These are phyloP conservation scores for Juglanconis sp. DNA, from an alignment of 2,329 filamentous ascomycete genomes.

Conservation along the genomic window DNA sequence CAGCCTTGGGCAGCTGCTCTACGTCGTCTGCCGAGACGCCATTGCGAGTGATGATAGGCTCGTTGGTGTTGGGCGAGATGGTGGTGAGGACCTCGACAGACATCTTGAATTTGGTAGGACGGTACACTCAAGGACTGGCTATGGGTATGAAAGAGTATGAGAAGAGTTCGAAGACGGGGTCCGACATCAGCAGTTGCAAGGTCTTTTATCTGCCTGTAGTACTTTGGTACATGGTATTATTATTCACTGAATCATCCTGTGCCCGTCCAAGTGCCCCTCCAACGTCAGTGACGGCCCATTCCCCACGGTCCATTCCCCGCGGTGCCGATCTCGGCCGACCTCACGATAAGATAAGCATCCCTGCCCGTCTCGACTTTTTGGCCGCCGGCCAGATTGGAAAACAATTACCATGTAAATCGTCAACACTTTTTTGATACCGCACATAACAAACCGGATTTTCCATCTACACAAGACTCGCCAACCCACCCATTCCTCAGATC, in stretches of 20 bases:
- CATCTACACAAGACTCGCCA: not conserved
- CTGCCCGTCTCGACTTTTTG: not conserved
- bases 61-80: slow-evolving; percentile 87
- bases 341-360: slow-evolving; percentile 12
- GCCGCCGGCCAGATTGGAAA: not conserved
- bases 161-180: not conserved
- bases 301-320: not conserved
- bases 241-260: no score
- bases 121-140: not conserved
- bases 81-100: slow-evolving; percentile 67
- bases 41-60: slow-evolving; percentile 75
- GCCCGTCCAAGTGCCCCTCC: no score
- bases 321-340: slow-evolving; percentile 17
- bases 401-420: not conserved
- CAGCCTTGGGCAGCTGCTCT: slow-evolving; percentile 65
- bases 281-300: not conserved
- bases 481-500: not conserved
- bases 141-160: no score
- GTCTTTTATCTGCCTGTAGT: no score
- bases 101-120: slow-evolving; percentile 39
- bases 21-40: slow-evolving; percentile 71
- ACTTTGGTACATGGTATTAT: no score
- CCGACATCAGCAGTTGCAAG: not conserved
- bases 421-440: not conserved
- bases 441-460: not conserved